phyloP scores from a whole-genome alignment of 2,329 filamentous ascomycete species.

The Cordyceps cicadae region DNA sequence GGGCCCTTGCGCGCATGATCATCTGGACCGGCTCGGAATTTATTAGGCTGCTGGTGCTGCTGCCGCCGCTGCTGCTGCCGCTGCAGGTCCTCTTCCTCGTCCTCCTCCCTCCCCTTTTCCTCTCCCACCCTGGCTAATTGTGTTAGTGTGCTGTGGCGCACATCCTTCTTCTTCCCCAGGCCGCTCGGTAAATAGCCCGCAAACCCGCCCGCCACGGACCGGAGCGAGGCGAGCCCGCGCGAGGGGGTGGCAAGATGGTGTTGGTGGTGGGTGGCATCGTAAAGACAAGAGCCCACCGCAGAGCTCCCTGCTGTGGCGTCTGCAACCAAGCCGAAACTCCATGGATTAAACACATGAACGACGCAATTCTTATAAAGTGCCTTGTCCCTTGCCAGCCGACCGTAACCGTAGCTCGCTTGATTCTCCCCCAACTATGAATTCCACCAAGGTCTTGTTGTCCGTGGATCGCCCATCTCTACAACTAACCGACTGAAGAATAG shows the following conservation, averaged over 20 bases:
- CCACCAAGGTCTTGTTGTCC: background rate
- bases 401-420: background rate
- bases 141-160: slow-evolving; percentile 5
- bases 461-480: background rate
- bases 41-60: background rate
- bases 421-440: background rate
- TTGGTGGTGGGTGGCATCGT: background rate
- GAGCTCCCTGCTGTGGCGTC: background rate
- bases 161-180: slow-evolving; percentile 4
- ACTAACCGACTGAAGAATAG: background rate
- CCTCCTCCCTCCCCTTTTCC: too few species aligned
- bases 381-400: background rate
- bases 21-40: background rate
- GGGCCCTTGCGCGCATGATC: background rate
- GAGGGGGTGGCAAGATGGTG: slow-evolving; percentile 2
- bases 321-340: background rate
- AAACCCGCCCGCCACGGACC: slow-evolving; percentile 2
- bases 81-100: background rate
- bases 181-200: background rate
- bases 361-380: too few species aligned
- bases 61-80: too few species aligned
- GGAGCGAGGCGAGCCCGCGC: slow-evolving; percentile 7
- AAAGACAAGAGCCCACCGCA: background rate
- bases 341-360: background rate
- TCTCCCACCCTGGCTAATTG: background rate